These are phyloP conservation scores for Cardamine occulta DNA, from an alignment of 345 rosid genomes.

Conservation along the genomic window DNA sequence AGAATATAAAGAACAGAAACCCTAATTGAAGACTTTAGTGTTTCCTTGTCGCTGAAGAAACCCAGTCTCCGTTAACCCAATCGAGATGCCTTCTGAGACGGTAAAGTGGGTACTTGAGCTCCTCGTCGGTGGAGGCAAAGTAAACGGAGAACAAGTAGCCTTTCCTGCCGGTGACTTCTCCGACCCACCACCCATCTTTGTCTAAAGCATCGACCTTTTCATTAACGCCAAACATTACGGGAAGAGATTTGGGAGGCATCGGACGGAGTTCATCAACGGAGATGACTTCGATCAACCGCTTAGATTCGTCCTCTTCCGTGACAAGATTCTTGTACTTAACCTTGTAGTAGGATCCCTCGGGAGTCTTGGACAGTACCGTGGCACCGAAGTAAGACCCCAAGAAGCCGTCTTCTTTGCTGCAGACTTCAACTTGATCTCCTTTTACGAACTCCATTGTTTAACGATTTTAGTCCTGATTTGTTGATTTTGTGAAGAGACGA, in stretches of 20 bases:
- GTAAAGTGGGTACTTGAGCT: conserved; percentile 23
- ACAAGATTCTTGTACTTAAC: conserved; percentile 45
- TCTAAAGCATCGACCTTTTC: conserved; percentile 42
- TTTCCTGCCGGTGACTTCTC: conserved; percentile 28
- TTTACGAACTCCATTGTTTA: conserved; percentile 23
- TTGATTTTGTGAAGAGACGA: neutral
- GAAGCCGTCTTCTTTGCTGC: conserved; percentile 47
- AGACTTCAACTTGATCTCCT: conserved; percentile 37
- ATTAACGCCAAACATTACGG: neutral
- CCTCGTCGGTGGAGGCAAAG: conserved; percentile 36
- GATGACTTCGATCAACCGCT: conserved; percentile 41
- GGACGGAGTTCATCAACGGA: conserved; percentile 41
- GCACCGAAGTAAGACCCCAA: conserved; percentile 38
- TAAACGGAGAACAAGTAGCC: conserved; percentile 28
- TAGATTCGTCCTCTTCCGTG: conserved; percentile 24
- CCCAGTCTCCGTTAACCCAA: conserved; percentile 44
- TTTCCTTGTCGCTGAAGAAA: conserved; percentile 22
- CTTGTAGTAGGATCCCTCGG: neutral
- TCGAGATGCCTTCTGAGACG: conserved; percentile 43
- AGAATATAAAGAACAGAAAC: neutral
- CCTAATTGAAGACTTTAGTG: conserved; percentile 12
- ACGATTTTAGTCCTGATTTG: neutral
- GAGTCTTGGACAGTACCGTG: neutral
- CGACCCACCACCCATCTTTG: conserved; percentile 52
- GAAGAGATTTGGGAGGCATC: conserved; percentile 29